Base-by-base conservation (phyloP, 768 basidiomycete species). In the Boletus barrowsii region DNA sequence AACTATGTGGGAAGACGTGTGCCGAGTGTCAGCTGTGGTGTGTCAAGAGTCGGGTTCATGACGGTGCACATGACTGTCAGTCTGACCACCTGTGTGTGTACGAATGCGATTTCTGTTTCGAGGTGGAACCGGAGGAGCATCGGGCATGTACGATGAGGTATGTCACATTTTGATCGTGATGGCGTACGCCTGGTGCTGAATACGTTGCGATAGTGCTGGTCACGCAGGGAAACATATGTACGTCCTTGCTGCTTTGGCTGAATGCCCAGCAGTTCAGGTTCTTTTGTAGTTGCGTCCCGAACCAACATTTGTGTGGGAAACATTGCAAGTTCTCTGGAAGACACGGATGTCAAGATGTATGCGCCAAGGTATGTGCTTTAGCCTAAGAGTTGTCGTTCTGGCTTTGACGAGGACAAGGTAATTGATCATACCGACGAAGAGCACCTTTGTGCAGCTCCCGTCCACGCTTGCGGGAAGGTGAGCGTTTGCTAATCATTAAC, bases 391-490 rank as follows among this genome's bases (percentile, higher is more conserved):
- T 6, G 0, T n/a, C 13, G 1, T 17, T 42, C 22, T 6, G 6
- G 42, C 3, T 18, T 36, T 54, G 18, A 58, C 22, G 1, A 10
- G 1, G 4, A 22, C 18, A 49, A 86, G 82, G 68, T 77, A 4
- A 70, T 73, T 4, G 74, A 73, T 15, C 83, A 85, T 49, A 40
- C 49, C 4, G 82, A 76, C 6, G 74, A 73, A 0, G 77, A 75
- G 10, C 85, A 86, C 58, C 54, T 76, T 46, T 86, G 84, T 58
- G 75, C 82, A 0, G 80, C 82, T 4, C 64, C 69, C 20, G 60
- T 75, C 0, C 85, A 86, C 55, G 76, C 75, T 37, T 86, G 85
- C 49, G 84, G 82, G 22, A 66, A 76, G 75, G 84, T 78, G 54
- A 53, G 67, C 1, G 29, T 29, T 29, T 29, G 29, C 29, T 29